These are phyloP conservation scores for Vitis cinerea DNA, from an alignment of 164 flowering plant species.

Conservation along the genomic window DNA sequence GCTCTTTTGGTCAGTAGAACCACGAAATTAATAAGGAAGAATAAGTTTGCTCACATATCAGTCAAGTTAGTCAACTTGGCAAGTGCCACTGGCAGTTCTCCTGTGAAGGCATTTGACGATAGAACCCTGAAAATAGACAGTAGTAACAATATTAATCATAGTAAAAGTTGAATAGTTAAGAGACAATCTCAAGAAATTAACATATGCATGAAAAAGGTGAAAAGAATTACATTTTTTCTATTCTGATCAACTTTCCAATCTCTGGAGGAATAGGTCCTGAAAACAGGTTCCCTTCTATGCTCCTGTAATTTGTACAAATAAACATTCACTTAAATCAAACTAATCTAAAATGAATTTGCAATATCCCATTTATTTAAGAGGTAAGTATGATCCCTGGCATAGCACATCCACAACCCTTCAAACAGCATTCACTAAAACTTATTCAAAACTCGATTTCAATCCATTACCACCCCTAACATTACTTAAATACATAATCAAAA, in stretches of 20 bases:
- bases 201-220: background rate
- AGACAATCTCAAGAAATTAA: background rate
- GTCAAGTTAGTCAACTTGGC: slow-evolving; percentile 47
- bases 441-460: too few relatives aligned
- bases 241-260: slow-evolving; percentile 48
- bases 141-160: background rate
- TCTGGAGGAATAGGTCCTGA: slow-evolving; percentile 56
- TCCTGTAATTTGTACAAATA: slow-evolving; percentile 23
- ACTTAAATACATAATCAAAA: background rate
- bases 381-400: too few relatives aligned
- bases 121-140: slow-evolving; percentile 38
- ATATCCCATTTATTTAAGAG: background rate
- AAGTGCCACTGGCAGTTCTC: slow-evolving; percentile 55
- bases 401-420: too few relatives aligned
- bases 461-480: too few relatives aligned
- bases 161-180: too few relatives aligned
- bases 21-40: too few relatives aligned
- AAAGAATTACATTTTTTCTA: slow-evolving; percentile 49
- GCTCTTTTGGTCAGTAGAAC: too few relatives aligned
- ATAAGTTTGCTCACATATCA: slow-evolving; percentile 40
- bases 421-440: too few relatives aligned
- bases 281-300: slow-evolving; percentile 59
- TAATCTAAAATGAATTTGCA: background rate
- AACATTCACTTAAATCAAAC: background rate
- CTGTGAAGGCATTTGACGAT: slow-evolving; percentile 69